Percentiles rank a stretch among this genome's conserved stretches.
Conservation (phyloP, 2,329 filamentous ascomycete genomes). For the Aspergillus amoenus region DNA sequence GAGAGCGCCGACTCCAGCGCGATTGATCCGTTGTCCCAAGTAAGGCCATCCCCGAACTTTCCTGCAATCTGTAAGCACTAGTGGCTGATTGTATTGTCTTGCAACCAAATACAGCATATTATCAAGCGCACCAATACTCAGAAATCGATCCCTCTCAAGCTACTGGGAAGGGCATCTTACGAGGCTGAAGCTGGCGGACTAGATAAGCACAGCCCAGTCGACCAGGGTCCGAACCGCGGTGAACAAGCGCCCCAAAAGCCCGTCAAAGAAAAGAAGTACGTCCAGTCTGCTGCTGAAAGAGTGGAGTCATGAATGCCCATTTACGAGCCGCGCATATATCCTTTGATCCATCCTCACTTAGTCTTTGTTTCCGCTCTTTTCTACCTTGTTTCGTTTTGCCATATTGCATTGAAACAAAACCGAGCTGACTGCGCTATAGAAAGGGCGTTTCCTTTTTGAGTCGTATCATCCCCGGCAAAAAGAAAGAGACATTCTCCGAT, state of each 20-base stretch:
- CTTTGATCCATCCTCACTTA: conserved; percentile 7
- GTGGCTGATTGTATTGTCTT: conserved; percentile 12
- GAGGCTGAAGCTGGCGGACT: conserved; percentile 42
- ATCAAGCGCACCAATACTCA: conserved; percentile 67
- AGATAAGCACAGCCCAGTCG: conserved; percentile 31
- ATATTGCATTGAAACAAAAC: neutral
- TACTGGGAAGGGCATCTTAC: conserved; percentile 40
- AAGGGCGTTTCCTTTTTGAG: conserved; percentile 90
- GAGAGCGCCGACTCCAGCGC: conserved; percentile 43
- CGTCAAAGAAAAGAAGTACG: conserved; percentile 66
- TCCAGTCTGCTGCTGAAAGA: conserved; percentile 17
- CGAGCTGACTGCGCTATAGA: conserved; percentile 47
- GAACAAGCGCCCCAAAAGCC: conserved; percentile 36
- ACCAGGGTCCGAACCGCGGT: conserved; percentile 29
- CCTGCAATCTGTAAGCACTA: conserved; percentile 1
- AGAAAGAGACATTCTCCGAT: conserved; percentile 59
- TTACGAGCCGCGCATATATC: neutral
- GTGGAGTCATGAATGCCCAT: neutral
- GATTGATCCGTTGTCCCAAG: conserved; percentile 68
- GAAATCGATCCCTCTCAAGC: conserved; percentile 52
- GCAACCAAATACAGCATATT: conserved; percentile 52
- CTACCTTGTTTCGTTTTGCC: neutral
- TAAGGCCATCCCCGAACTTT: conserved; percentile 32
- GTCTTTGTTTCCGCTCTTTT: neutral
- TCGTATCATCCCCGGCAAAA: conserved; percentile 75